phyloP scores from a whole-genome alignment of 2,329 filamentous ascomycete genomes.

The Botrytis sinoallii region DNA sequence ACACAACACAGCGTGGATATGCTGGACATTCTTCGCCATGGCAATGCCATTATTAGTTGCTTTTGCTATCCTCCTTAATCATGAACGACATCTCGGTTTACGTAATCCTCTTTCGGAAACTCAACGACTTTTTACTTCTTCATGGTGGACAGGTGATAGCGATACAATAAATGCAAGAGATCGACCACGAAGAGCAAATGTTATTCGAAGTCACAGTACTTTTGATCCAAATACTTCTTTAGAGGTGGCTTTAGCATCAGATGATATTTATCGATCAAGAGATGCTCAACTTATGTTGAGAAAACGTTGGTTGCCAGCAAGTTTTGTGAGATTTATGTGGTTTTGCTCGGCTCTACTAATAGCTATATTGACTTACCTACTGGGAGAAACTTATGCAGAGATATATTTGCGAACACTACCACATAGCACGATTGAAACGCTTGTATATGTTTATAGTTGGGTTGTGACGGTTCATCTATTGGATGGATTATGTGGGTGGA shows the following conservation, averaged over 20 bases:
- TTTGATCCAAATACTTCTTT: constrained; percentile 37
- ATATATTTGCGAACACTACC: constrained; percentile 65
- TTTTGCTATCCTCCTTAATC: constrained; percentile 59
- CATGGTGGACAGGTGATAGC: constrained; percentile 62
- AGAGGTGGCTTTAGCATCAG: constrained; percentile 34
- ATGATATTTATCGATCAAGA: constrained; percentile 23
- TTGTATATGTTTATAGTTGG: constrained; percentile 70
- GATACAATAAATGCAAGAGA: constrained; percentile 44
- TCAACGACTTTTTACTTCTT: constrained; percentile 63
- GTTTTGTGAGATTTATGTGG: constrained; percentile 67
- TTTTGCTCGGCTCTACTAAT: constrained; percentile 63
- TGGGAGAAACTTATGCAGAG: constrained; percentile 68
- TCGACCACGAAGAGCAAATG: constrained; percentile 39
- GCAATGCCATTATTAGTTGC: constrained; percentile 65
- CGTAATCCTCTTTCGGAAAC: constrained; percentile 62
- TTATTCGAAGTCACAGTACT: constrained; percentile 31
- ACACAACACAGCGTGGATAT: constrained; percentile 67
- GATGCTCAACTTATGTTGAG: constrained; percentile 29
- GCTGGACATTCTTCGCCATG: constrained; percentile 69
- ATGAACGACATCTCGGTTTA: constrained; percentile 60
- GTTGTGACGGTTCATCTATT: constrained; percentile 63
- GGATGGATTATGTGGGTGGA: constrained; percentile 64
- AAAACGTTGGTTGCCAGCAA: constrained; percentile 57
- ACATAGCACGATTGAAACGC: constrained; percentile 63
- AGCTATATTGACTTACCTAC: constrained; percentile 62